Percentiles rank a stretch among this genome's conserved stretches.
These are phyloP conservation scores for Cladobotryum protrusum DNA, from an alignment of 2,329 filamentous ascomycete genomes.

Conservation along the genomic window DNA sequence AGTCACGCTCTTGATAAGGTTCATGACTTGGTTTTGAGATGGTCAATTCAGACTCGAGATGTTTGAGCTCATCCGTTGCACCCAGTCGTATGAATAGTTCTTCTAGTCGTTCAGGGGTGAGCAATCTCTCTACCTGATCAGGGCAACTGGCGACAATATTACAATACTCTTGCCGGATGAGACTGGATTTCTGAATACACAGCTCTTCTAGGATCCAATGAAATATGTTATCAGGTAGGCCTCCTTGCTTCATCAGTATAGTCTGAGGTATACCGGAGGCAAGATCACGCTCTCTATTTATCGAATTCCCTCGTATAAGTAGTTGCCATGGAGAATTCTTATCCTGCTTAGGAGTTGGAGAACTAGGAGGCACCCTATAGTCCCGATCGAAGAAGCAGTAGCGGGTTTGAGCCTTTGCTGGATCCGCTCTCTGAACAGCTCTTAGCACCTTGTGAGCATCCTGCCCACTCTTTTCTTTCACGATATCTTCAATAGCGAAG, in stretches of 20 bases:
- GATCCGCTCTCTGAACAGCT: slow-evolving; percentile 46
- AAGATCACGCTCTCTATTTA: slow-evolving; percentile 51
- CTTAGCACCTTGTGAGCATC: slow-evolving; percentile 39
- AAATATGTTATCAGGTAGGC: slow-evolving; percentile 58
- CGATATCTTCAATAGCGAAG: slow-evolving; percentile 23
- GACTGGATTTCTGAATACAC: slow-evolving; percentile 46
- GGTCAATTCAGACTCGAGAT: slow-evolving; percentile 16
- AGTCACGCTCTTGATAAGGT: slow-evolving; percentile 36
- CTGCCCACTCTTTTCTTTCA: slow-evolving; percentile 34
- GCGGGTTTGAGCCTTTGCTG: slow-evolving; percentile 26
- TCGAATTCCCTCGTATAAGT: slow-evolving; percentile 37
- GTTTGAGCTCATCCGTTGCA: slow-evolving; percentile 41
- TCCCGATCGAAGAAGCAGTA: slow-evolving; percentile 47
- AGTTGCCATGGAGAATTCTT: slow-evolving; percentile 40
- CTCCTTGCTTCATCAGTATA: slow-evolving; percentile 28
- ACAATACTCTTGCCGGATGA: slow-evolving; percentile 55
- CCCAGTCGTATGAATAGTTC: slow-evolving; percentile 54
- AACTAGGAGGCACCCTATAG: slow-evolving; percentile 21
- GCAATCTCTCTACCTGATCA: slow-evolving; percentile 37
- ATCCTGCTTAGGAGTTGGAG: slow-evolving; percentile 23
- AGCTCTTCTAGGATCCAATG: slow-evolving; percentile 60
- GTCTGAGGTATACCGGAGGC: slow-evolving; percentile 56
- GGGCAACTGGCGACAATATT: slow-evolving; percentile 43
- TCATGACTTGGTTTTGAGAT: slow-evolving; percentile 19
- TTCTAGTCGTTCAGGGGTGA: slow-evolving; percentile 41